Base-by-base conservation (phyloP, 2,329 filamentous ascomycete genomes). In the Colletotrichum paranaense region DNA sequence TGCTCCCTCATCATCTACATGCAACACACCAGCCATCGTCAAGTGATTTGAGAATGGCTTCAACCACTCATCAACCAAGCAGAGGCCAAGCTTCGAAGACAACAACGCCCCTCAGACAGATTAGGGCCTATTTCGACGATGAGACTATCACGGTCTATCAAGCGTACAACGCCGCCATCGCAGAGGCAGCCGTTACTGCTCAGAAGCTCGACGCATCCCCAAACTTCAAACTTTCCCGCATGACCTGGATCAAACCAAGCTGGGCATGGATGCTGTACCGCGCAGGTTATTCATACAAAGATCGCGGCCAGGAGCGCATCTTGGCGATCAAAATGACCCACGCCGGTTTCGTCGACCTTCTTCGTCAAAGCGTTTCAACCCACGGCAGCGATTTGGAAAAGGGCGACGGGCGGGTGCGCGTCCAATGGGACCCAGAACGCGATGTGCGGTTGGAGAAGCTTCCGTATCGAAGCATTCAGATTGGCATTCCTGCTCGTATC, bases 221-320 rank as follows among this genome's bases (percentile, higher is more conserved):
- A 2, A 80, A 84, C 7, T 92, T 91, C 81, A 83, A 80, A 16
- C 81, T 82, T n/a, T 80, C 80, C 1, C 86, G 90, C 64, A 92
- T 91, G 89, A 92, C 90, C 4, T 92, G 90, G 90, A 87, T 92
- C 75, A 92, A 92, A 77, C 90, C 90, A 0, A 88, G 86, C 72
- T 92, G 89, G 86, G 82, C 84, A 59, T 92, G 90, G 90, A 90
- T 91, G 86, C 87, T 91, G 80, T 92, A 92, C 78, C 89, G 90
- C 60, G 84, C 85, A 24, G 90, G 89, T 19, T 92, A 91, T 81
- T 88, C 87, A 0, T 86, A 84, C 79, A 92, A 92, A 76, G 88
- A 90, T 73, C 35, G 78, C 0, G 79, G 85, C 3, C 90, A 92
- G 79, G 83, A 85, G 42, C 86, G 85, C 59, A 88, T 92, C 30